Percentiles rank a stretch among this genome's conserved stretches.
Evolutionary conservation across 345 rosid genomes (phyloP).

Genomic region (Stellera chamaejasme): DNA sequence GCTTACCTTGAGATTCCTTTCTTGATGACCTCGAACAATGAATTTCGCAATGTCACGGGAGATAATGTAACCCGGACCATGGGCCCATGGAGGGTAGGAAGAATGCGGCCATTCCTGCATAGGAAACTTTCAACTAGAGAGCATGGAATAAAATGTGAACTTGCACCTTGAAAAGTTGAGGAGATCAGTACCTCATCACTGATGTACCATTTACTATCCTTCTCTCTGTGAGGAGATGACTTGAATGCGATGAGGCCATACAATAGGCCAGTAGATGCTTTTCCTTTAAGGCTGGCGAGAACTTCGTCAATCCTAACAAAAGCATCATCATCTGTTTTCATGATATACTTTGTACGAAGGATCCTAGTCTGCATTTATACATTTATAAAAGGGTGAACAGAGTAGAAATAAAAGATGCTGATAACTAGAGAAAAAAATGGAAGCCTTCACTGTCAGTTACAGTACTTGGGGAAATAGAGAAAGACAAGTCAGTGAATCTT

Average conservation of each 20-base stretch:
- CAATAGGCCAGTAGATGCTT: slow-evolving; percentile 52
- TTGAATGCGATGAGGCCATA: slow-evolving; percentile 65
- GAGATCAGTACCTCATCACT: slow-evolving; percentile 45
- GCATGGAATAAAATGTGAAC: slow-evolving; percentile 7
- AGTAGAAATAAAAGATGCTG: slow-evolving; percentile 1
- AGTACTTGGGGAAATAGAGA: too few species aligned
- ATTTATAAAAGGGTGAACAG: neutral
- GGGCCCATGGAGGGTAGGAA: slow-evolving; percentile 97
- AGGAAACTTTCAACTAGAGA: slow-evolving; percentile 9
- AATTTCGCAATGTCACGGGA: slow-evolving; percentile 74
- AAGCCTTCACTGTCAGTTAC: too few species aligned
- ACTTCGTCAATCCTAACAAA: slow-evolving; percentile 83
- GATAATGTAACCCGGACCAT: slow-evolving; percentile 81
- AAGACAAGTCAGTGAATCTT: too few species aligned
- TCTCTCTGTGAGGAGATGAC: slow-evolving; percentile 71
- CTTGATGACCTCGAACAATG: slow-evolving; percentile 56
- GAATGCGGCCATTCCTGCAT: slow-evolving; percentile 69
- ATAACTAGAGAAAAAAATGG: too few species aligned
- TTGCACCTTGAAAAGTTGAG: neutral
- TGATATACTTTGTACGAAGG: slow-evolving; percentile 70
- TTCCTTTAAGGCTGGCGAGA: slow-evolving; percentile 45
- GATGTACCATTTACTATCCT: slow-evolving; percentile 85
- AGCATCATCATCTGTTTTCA: slow-evolving; percentile 96
- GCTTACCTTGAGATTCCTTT: slow-evolving; percentile 58
- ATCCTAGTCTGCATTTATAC: slow-evolving; percentile 56